Conservation (phyloP, 768 basidiomycete species). For the Mycena metata region DNA sequence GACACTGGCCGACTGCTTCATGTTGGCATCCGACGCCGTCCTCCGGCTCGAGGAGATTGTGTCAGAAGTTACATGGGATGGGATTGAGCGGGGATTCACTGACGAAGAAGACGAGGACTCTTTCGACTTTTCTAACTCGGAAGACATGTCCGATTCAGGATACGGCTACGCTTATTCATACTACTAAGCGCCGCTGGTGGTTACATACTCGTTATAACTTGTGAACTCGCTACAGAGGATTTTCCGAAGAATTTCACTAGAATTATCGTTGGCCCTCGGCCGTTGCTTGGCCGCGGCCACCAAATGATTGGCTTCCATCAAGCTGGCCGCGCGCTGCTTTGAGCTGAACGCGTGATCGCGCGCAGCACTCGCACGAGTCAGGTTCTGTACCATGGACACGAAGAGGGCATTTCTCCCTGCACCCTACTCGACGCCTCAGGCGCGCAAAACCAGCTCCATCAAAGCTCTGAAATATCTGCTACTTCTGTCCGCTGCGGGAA, state of each 20-base stretch:
- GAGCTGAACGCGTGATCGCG: too few relatives aligned
- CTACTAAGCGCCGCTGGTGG: too few relatives aligned
- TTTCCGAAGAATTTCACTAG: too few relatives aligned
- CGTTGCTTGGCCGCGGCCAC: too few relatives aligned
- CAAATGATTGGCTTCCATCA: too few relatives aligned
- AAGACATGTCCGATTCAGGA: background rate
- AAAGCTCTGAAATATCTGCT: constrained; percentile 26
- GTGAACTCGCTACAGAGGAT: background rate
- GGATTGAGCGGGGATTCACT: constrained; percentile 41
- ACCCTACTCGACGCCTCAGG: background rate
- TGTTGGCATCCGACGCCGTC: constrained; percentile 41
- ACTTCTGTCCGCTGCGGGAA: constrained; percentile 50
- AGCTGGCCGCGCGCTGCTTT: too few relatives aligned
- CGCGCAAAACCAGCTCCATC: background rate
- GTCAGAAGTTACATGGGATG: constrained; percentile 53
- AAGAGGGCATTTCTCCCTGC: constrained; percentile 6
- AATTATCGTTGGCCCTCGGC: too few relatives aligned
- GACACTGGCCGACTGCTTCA: constrained; percentile 45
- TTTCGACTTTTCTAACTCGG: too few relatives aligned
- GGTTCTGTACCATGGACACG: constrained; percentile 16
- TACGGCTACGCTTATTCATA: background rate
- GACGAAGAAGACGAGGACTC: constrained; percentile 35
- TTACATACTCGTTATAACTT: background rate
- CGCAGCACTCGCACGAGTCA: background rate
- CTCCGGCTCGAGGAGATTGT: constrained; percentile 46